Percentiles rank a stretch among this genome's conserved stretches.
Conservation (phyloP, 2,329 filamentous ascomycete genomes). For the Uncinocarpus reesii region DNA sequence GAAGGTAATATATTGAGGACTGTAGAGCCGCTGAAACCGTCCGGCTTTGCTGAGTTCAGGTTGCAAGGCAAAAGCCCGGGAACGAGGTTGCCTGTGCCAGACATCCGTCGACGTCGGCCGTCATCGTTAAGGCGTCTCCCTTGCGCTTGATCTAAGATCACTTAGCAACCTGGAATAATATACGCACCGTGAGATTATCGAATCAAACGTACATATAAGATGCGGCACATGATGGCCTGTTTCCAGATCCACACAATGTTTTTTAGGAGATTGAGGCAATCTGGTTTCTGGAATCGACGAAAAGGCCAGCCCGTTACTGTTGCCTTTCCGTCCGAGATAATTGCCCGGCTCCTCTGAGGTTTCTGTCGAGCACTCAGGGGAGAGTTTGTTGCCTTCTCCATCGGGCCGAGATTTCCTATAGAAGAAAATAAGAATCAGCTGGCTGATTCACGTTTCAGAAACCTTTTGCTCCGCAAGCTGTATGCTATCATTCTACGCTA, state of each 20-base stretch:
- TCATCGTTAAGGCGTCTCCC: slow-evolving; percentile 37
- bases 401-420: slow-evolving; percentile 35
- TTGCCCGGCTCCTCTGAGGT: slow-evolving; percentile 27
- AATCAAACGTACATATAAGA: slow-evolving; percentile 48
- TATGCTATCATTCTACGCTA: neutral
- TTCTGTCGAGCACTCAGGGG: slow-evolving; percentile 28
- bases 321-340: slow-evolving; percentile 23
- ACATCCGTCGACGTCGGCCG: slow-evolving; percentile 39
- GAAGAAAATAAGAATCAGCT: neutral
- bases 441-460: neutral
- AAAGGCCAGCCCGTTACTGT: slow-evolving; percentile 22
- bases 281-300: slow-evolving; percentile 17
- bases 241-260: slow-evolving; percentile 39
- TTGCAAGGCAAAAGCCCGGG: slow-evolving; percentile 30
- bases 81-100: slow-evolving; percentile 31
- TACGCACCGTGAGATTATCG: neutral
- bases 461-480: neutral
- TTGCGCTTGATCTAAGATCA: slow-evolving; percentile 39
- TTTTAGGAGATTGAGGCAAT: slow-evolving; percentile 34
- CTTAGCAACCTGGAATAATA: slow-evolving; percentile 1
- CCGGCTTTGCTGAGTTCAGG: slow-evolving; percentile 27
- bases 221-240: slow-evolving; percentile 52
- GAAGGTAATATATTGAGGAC: slow-evolving; percentile 34
- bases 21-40: slow-evolving; percentile 15
- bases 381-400: slow-evolving; percentile 27